A percentile compares a stretch with the other conserved stretches of the same genome.
Evolutionary conservation across 768 basidiomycete species (phyloP).

Genomic region (Ramaria rubella): DNA sequence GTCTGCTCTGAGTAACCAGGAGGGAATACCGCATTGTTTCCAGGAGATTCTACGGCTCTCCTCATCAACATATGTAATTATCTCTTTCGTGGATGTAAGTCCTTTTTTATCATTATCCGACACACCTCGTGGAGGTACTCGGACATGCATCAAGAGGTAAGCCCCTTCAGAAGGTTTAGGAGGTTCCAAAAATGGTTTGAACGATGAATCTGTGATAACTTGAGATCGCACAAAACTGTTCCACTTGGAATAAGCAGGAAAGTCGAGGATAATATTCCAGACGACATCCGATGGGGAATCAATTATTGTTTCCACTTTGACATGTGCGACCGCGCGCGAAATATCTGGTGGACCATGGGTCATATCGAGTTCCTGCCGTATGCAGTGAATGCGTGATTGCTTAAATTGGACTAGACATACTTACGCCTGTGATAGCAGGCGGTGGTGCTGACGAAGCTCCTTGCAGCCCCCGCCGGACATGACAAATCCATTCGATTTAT

Average conservation of each 20-base stretch:
- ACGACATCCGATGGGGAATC: slow-evolving; percentile 56
- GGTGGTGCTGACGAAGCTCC: too few species aligned
- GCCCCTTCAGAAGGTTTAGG: slow-evolving; percentile 46
- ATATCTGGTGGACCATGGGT: neutral
- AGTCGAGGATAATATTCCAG: slow-evolving; percentile 57
- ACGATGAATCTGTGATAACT: slow-evolving; percentile 35
- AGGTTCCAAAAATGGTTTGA: slow-evolving; percentile 35
- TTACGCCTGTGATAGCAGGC: too few species aligned
- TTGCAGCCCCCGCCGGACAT: too few species aligned
- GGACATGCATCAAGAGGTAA: slow-evolving; percentile 44
- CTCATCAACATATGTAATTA: slow-evolving; percentile 45
- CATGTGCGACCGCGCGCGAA: neutral
- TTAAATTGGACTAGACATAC: too few species aligned
- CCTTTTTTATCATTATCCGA: slow-evolving; percentile 33
- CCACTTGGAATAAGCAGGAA: slow-evolving; percentile 58
- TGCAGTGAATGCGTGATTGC: too few species aligned
- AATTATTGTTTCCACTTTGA: slow-evolving; percentile 32
- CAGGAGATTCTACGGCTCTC: slow-evolving; percentile 54
- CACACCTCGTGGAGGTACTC: slow-evolving; percentile 53
- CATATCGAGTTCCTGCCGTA: too few species aligned
- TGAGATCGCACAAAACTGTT: slow-evolving; percentile 40
- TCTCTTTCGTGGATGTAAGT: slow-evolving; percentile 34
- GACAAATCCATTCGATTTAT: too few species aligned
- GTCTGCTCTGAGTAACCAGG: slow-evolving; percentile 45
- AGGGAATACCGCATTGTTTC: slow-evolving; percentile 35